Evolutionary conservation across 106 monocot genomes (phyloP).

Genomic region (Dioscorea alata): DNA sequence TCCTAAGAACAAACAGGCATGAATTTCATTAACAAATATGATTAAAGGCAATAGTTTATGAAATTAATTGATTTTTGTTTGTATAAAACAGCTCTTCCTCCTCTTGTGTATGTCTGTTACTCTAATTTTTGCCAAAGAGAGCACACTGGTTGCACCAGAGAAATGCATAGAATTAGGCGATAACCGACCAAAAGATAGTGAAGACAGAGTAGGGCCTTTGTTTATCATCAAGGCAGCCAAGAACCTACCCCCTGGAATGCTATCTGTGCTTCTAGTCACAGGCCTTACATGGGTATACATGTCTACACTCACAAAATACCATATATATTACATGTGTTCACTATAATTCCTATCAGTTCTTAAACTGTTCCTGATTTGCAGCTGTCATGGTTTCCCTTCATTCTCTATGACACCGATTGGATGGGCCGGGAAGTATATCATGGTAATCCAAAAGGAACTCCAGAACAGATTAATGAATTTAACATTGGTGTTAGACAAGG

Average conservation of each 20-base stretch:
- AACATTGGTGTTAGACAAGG: constrained; percentile 78
- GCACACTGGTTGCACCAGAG: constrained; percentile 10
- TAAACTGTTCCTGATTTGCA: constrained; percentile 5
- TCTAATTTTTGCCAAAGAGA: constrained; percentile 42
- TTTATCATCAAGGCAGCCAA: constrained; percentile 36
- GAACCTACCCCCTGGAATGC: constrained; percentile 65
- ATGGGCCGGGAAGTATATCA: constrained; percentile 99
- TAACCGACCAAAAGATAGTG: not conserved
- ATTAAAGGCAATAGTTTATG: too few relatives aligned
- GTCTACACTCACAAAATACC: constrained; percentile 7
- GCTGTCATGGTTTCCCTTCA: constrained; percentile 98
- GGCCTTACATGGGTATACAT: constrained; percentile 54
- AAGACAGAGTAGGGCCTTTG: constrained; percentile 10
- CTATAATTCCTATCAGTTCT: too few relatives aligned
- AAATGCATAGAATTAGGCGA: too few relatives aligned
- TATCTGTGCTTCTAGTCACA: constrained; percentile 50
- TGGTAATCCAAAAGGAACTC: constrained; percentile 68
- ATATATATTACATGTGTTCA: too few relatives aligned
- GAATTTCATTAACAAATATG: not conserved
- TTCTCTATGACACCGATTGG: constrained; percentile 96
- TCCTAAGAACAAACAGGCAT: not conserved
- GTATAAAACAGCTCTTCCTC: constrained; percentile 33
- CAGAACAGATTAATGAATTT: constrained; percentile 38
- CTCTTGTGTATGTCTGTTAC: constrained; percentile 32
- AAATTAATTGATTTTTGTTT: not conserved